These are phyloP conservation scores for Boletus eberwhitei DNA, from an alignment of 768 basidiomycete species.

Conservation along the genomic window DNA sequence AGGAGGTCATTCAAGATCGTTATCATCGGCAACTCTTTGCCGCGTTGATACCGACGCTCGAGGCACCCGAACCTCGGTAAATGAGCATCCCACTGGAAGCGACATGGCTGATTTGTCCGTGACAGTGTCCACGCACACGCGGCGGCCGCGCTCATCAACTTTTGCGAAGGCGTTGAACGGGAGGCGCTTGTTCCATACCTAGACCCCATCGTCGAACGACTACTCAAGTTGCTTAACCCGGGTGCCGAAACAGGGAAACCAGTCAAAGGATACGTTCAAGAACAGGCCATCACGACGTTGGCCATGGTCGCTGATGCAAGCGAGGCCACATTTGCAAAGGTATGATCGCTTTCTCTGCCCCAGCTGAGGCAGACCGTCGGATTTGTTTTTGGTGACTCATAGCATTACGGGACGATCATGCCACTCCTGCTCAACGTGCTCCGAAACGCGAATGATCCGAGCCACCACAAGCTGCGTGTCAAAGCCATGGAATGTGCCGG, in stretches of 20 bases:
- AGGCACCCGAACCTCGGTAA: slow-evolving; percentile 72
- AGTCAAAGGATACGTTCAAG: slow-evolving; percentile 66
- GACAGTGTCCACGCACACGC: slow-evolving; percentile 82
- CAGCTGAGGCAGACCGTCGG: background rate
- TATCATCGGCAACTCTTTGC: slow-evolving; percentile 68
- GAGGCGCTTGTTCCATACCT: slow-evolving; percentile 74
- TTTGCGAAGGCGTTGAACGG: slow-evolving; percentile 81
- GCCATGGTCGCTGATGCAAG: slow-evolving; percentile 90
- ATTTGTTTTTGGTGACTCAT: background rate
- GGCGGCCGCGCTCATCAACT: slow-evolving; percentile 85
- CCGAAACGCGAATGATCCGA: slow-evolving; percentile 61
- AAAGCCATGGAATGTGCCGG: slow-evolving; percentile 94
- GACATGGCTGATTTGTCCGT: slow-evolving; percentile 1
- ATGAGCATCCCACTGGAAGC: slow-evolving; percentile 4
- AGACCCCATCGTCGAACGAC: slow-evolving; percentile 70
- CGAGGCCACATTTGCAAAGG: slow-evolving; percentile 74
- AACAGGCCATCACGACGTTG: slow-evolving; percentile 83
- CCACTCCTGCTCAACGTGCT: slow-evolving; percentile 75
- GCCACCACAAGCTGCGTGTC: slow-evolving; percentile 65
- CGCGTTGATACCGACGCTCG: slow-evolving; percentile 67
- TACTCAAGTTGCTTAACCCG: slow-evolving; percentile 57
- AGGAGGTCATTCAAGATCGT: slow-evolving; percentile 74
- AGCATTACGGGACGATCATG: slow-evolving; percentile 82
- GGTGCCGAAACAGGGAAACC: slow-evolving; percentile 39
- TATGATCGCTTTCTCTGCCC: slow-evolving; percentile 17